Percentiles rank a stretch among this genome's conserved stretches.
These are phyloP conservation scores for Podaxis mareebaensis DNA, from an alignment of 768 basidiomycete species.

Conservation along the genomic window DNA sequence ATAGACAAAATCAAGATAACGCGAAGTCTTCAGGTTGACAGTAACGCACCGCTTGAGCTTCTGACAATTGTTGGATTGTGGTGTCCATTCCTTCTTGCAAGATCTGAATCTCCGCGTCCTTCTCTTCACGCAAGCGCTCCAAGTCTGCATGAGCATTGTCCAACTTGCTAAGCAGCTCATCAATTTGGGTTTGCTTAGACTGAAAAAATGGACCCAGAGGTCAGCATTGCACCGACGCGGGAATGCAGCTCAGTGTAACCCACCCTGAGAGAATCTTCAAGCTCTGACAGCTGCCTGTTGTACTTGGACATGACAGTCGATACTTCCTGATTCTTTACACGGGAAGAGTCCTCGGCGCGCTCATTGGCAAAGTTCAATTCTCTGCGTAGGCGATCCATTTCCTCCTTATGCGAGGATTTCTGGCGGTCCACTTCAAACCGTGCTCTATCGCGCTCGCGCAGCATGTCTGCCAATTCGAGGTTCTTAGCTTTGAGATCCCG, in stretches of 20 bases:
- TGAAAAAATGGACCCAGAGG: constrained; percentile 30
- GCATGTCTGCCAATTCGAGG: constrained; percentile 97
- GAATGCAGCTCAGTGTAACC: constrained; percentile 23
- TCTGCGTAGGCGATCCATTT: constrained; percentile 86
- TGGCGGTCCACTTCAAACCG: constrained; percentile 93
- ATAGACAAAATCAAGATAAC: constrained; percentile 16
- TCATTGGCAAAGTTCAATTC: constrained; percentile 96
- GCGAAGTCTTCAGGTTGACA: background rate
- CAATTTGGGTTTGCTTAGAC: constrained; percentile 96
- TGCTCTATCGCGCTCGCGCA: constrained; percentile 94
- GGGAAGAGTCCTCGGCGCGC: constrained; percentile 91
- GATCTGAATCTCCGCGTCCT: constrained; percentile 95
- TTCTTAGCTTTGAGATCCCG: constrained; percentile 98
- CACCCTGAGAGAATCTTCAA: constrained; percentile 95
- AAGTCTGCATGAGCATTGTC: constrained; percentile 73
- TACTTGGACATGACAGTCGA: constrained; percentile 87
- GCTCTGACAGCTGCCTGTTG: constrained; percentile 92
- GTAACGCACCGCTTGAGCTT: constrained; percentile 73
- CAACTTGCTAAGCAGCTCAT: constrained; percentile 83
- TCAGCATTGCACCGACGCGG: background rate
- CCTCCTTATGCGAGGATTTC: constrained; percentile 94
- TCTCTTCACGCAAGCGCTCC: constrained; percentile 87
- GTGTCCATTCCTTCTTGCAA: constrained; percentile 94
- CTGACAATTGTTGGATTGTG: constrained; percentile 84
- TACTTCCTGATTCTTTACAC: constrained; percentile 92